phyloP scores from a whole-genome alignment of 2,329 filamentous ascomycete species.

The Colletotrichum nymphaeae region DNA sequence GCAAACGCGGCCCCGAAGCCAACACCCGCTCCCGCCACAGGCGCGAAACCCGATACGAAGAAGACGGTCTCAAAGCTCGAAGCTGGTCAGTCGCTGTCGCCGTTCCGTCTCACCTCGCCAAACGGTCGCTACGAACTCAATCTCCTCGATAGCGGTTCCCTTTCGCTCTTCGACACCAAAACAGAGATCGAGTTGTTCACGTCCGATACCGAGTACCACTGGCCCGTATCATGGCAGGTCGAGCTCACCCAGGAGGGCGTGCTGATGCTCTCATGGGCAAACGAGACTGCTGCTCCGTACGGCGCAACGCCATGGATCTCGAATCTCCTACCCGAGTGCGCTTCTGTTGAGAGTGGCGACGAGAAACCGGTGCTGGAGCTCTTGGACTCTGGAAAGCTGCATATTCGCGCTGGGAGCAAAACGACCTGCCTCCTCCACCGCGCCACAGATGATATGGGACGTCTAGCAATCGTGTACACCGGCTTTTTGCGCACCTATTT shows the following conservation, averaged over 20 bases:
- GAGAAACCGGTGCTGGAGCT: constrained; percentile 35
- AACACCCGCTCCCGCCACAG: not conserved
- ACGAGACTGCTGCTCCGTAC: constrained; percentile 33
- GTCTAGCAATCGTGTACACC: constrained; percentile 37
- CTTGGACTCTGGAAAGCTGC: constrained; percentile 36
- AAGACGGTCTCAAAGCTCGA: constrained; percentile 19
- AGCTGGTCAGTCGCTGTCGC: constrained; percentile 26
- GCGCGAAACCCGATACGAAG: not conserved
- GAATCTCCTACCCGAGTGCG: constrained; percentile 34
- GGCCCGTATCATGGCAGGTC: constrained; percentile 37
- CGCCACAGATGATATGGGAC: constrained; percentile 36
- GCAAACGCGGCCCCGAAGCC: not conserved
- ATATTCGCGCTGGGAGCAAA: constrained; percentile 34
- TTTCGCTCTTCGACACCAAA: constrained; percentile 31
- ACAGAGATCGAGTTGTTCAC: constrained; percentile 36
- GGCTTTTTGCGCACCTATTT: constrained; percentile 38
- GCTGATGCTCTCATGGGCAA: constrained; percentile 37
- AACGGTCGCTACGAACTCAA: constrained; percentile 31
- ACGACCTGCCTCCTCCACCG: constrained; percentile 34
- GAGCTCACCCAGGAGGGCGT: constrained; percentile 36
- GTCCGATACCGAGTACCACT: constrained; percentile 37
- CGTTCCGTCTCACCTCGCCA: constrained; percentile 33
- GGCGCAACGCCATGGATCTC: constrained; percentile 37
- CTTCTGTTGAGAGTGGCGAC: not conserved
- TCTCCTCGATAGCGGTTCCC: constrained; percentile 34